Evolutionary conservation across 2,329 filamentous ascomycete genomes (phyloP).

Genomic region (Tolypocladium endophyticum): DNA sequence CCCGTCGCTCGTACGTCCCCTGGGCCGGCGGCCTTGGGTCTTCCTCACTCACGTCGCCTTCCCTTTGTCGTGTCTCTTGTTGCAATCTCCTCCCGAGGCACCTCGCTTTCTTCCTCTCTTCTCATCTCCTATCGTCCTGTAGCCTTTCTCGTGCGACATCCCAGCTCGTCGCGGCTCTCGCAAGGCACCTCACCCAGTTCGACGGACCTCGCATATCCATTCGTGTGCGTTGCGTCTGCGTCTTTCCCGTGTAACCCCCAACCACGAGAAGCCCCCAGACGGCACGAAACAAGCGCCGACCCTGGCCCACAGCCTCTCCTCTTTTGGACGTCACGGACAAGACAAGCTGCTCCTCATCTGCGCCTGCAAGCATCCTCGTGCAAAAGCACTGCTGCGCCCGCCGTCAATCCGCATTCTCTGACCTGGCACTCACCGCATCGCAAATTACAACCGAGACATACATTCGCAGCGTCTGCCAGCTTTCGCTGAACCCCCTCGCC

Average conservation of each 20-base stretch:
- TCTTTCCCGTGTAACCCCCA: conserved; percentile 2
- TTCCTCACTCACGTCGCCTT: background rate
- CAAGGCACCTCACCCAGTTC: background rate
- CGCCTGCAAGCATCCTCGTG: conserved; percentile 12
- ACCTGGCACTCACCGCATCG: conserved; percentile 6
- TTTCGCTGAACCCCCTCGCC: background rate
- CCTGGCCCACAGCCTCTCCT: conserved; percentile 3
- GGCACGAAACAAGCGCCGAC: conserved; percentile 6
- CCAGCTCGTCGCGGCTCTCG: background rate
- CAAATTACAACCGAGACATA: conserved; percentile 19
- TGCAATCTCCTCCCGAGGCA: background rate
- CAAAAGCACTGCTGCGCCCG: conserved; percentile 14
- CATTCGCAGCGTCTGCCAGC: conserved; percentile 6
- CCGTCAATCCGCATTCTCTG: conserved; percentile 8
- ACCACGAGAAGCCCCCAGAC: conserved; percentile 1
- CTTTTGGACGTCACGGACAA: conserved; percentile 1
- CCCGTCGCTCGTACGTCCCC: background rate
- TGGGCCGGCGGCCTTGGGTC: background rate
- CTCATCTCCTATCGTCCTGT: background rate
- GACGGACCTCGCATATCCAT: background rate
- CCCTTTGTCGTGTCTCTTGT: background rate
- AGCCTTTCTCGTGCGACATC: background rate
- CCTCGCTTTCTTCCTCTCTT: background rate
- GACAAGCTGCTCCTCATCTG: conserved; percentile 10
- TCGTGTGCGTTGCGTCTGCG: conserved; percentile 1